Base-by-base conservation (phyloP, 2,329 filamentous ascomycete genomes). In the Epicoccum sorghinum region DNA sequence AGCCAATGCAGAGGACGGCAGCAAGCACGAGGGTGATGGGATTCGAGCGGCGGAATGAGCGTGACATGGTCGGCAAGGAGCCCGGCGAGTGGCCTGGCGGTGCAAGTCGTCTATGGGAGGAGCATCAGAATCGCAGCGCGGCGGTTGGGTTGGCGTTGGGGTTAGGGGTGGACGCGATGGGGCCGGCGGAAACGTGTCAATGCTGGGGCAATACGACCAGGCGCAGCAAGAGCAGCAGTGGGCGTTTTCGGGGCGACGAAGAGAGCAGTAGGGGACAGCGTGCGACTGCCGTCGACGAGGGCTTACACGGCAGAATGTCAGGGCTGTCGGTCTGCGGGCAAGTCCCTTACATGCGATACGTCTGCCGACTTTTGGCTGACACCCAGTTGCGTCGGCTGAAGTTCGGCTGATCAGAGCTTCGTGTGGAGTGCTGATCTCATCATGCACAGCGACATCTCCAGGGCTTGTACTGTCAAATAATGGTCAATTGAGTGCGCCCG, bases 41-140 rank as follows among this genome's bases (percentile, higher is more conserved):
- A 77, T 86, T 95, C 73, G 88, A 86, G 79, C 89, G 89, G 79
- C 90, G 90, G 72, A 93, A 84, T 59, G 82, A 80, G 78, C 90
- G 89, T 71, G 82, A 82, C 83, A 86, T 85, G 72, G 55, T 55
- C 60, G 55, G 47, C 60, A 55, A 40, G 43, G 65, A 70, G 65
- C 59, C 63, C 55, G 50, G 70, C 55, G 50, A 69, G 57, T 69
- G 70, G 70, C 68, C 62, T 64, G 8, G 40, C 61, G 57, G 47
- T 57, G 33, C 51, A 47, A 45, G 43, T 35, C 32, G 55, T 64
- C 69, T 74, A 75, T 60, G 52, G 45, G 49, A 37, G 59, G 64
- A 39, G 71, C 72, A 75, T 75, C 64, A 72, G 69, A 46, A 3
- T 18, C 63, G 65, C 58, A 41, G 37, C 8, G 42, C n/a, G 45